phyloP scores from a whole-genome alignment of 2,329 filamentous ascomycete genomes.

The Penicillium corylophilum region DNA sequence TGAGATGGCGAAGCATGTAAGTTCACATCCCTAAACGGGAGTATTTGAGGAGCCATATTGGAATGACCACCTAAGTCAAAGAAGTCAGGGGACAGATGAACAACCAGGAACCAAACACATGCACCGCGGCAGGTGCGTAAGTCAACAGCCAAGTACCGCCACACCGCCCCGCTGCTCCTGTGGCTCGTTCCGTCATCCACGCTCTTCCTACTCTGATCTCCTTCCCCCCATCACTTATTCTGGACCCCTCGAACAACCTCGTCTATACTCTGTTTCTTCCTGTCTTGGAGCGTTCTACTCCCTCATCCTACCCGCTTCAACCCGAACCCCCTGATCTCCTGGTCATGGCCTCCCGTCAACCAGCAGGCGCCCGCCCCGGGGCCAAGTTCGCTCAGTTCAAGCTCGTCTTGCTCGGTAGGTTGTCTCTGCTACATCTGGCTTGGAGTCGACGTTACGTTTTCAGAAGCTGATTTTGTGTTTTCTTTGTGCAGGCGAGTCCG shows the following conservation, averaged over 20 bases:
- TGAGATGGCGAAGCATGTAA: slow-evolving; percentile 87
- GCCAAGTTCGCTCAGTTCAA: slow-evolving; percentile 98
- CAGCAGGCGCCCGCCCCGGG: slow-evolving; percentile 65
- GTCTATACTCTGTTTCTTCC: neutral
- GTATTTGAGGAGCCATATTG: slow-evolving; percentile 37
- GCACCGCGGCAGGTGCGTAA: slow-evolving; percentile 10
- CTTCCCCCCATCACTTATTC: slow-evolving; percentile 14
- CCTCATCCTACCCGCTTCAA: slow-evolving; percentile 1
- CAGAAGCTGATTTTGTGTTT: slow-evolving; percentile 18
- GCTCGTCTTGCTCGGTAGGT: slow-evolving; percentile 88
- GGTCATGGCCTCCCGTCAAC: slow-evolving; percentile 82
- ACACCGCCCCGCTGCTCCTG: slow-evolving; percentile 27
- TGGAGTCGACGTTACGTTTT: neutral
- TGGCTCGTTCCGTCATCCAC: slow-evolving; percentile 41
- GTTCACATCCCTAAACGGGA: slow-evolving; percentile 95
- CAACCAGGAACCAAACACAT: slow-evolving; percentile 17
- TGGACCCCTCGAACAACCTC: neutral
- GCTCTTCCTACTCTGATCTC: slow-evolving; percentile 22
- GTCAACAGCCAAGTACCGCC: slow-evolving; percentile 15
- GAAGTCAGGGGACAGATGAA: slow-evolving; percentile 2
- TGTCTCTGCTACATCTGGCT: neutral
- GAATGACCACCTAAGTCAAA: slow-evolving; percentile 31
- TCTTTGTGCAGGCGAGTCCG: slow-evolving; percentile 76
- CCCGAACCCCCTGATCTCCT: slow-evolving; percentile 20
- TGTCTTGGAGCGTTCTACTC: neutral